These are phyloP conservation scores for Ocimum tenuiflorum DNA, from an alignment of 257 asterid species.

Conservation along the genomic window DNA sequence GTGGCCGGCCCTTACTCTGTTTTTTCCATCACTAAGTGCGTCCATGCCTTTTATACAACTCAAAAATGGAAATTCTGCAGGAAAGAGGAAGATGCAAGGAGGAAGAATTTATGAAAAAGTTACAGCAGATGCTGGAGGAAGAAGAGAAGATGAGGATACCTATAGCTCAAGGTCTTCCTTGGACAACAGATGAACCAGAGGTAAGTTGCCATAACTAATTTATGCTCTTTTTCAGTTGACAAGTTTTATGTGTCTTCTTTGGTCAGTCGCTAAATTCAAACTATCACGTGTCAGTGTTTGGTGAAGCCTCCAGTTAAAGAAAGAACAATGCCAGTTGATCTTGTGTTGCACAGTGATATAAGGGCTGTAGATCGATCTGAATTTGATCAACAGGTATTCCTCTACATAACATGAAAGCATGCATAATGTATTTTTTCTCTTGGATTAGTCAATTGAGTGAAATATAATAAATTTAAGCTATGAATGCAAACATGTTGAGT, in stretches of 20 bases:
- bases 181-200: constrained; percentile 98
- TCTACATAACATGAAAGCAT: not conserved
- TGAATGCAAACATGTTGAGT: too few species aligned
- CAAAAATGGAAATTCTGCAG: constrained; percentile 34
- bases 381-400: constrained; percentile 67
- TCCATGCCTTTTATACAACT: constrained; percentile 12
- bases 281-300: constrained; percentile 46
- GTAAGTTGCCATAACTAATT: constrained; percentile 41
- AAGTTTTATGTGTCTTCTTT: not conserved
- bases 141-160: constrained; percentile 80
- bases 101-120: constrained; percentile 68
- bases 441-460: not conserved
- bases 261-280: not conserved
- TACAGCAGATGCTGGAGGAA: constrained; percentile 64
- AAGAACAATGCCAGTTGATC: constrained; percentile 58
- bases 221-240: too few species aligned
- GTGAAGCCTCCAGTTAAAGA: constrained; percentile 76
- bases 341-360: constrained; percentile 66
- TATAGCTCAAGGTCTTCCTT: constrained; percentile 92
- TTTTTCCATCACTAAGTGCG: not conserved
- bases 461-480: not conserved
- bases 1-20: not conserved
- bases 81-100: constrained; percentile 83
- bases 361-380: constrained; percentile 88
- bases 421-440: too few species aligned